Evolutionary conservation across 73 alveolate genomes (phyloP).

Genomic region (Tetrahymena malaccensis): DNA sequence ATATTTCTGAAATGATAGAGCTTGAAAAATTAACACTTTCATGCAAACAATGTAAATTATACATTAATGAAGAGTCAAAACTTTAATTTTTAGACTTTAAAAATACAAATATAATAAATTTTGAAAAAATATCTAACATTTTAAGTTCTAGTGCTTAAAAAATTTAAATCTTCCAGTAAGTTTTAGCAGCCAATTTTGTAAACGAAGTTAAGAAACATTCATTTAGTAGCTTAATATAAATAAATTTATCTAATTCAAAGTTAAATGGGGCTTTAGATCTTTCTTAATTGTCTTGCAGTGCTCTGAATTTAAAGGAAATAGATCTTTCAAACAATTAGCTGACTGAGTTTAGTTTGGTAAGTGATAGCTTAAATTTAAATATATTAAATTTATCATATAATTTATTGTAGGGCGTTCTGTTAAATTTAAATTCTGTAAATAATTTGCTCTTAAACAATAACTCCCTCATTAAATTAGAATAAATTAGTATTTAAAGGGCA

Average conservation of each 20-base stretch:
- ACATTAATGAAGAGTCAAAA: not conserved
- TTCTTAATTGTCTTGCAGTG: not conserved
- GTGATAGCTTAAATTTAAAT: not conserved
- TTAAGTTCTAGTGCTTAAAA: not conserved
- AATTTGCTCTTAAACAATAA: not conserved
- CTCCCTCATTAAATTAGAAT: not conserved
- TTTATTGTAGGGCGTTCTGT: too few species aligned
- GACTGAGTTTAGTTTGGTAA: not conserved
- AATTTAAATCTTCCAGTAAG: not conserved
- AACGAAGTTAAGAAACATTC: not conserved
- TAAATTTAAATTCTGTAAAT: not conserved
- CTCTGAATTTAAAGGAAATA: not conserved
- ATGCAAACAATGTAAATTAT: not conserved
- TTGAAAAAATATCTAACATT: not conserved
- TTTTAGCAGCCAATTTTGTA: not conserved
- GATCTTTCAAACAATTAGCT: not conserved
- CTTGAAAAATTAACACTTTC: not conserved
- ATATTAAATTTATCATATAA: not conserved
- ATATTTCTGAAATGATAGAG: not conserved
- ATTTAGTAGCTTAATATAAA: too few species aligned
- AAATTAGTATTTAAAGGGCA: not conserved
- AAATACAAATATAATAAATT: not conserved
- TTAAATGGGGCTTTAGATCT: not conserved
- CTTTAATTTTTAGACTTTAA: not conserved
- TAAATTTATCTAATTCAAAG: not conserved